These are phyloP conservation scores for Agrocybe chaxingu DNA, from an alignment of 768 basidiomycete genomes.

Conservation along the genomic window DNA sequence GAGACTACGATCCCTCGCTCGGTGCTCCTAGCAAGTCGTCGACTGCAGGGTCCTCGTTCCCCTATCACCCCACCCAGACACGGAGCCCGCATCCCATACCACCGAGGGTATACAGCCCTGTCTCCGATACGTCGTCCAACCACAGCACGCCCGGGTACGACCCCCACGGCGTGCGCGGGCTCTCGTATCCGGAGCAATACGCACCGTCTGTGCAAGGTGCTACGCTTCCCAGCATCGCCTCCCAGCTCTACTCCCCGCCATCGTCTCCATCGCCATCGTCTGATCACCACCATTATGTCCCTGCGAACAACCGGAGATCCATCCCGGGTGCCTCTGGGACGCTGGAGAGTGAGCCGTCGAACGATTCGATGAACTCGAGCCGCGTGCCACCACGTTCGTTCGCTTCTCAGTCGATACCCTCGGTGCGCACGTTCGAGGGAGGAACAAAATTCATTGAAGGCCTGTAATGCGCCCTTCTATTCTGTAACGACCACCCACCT, in stretches of 20 bases:
- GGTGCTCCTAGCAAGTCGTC: slow-evolving; percentile 5
- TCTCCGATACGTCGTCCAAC: slow-evolving; percentile 23
- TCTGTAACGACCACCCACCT: background rate
- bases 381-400: slow-evolving; percentile 9
- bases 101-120: slow-evolving; percentile 19
- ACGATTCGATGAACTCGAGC: slow-evolving; percentile 6
- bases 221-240: slow-evolving; percentile 22
- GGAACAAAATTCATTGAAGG: slow-evolving; percentile 50
- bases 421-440: slow-evolving; percentile 36
- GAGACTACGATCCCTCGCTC: slow-evolving; percentile 5
- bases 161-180: slow-evolving; percentile 18
- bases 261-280: slow-evolving; percentile 23
- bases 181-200: slow-evolving; percentile 19
- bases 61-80: too few species aligned
- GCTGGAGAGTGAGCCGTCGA: slow-evolving; percentile 9
- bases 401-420: slow-evolving; percentile 15
- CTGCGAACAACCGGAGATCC: slow-evolving; percentile 11
- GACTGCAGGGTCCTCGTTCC: slow-evolving; percentile 5
- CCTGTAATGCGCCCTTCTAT: slow-evolving; percentile 18
- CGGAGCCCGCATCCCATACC: background rate
- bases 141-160: slow-evolving; percentile 19
- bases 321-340: too few species aligned
- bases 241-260: slow-evolving; percentile 27
- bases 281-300: slow-evolving; percentile 10
- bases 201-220: slow-evolving; percentile 18